Evolutionary conservation across 2,329 filamentous ascomycete genomes (phyloP).

Genomic region (Epicoccum nigrum): DNA sequence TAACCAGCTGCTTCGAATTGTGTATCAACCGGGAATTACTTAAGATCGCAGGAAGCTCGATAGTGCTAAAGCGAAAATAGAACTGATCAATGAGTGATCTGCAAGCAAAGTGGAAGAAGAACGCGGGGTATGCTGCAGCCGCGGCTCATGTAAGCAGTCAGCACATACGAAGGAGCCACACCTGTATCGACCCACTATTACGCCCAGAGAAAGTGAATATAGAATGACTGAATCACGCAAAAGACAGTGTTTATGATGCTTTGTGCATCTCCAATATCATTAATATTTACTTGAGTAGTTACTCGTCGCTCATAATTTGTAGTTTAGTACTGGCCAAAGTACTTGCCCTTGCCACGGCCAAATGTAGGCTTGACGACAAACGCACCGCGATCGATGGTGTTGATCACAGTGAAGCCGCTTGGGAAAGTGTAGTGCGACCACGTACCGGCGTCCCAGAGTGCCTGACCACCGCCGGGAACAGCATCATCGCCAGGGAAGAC

Average conservation of each 20-base stretch:
- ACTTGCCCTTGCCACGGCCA: conserved; percentile 36
- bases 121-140: no score
- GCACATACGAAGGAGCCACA: no score
- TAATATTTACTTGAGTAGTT: conserved; percentile 2
- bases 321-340: conserved; percentile 25
- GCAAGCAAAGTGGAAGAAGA: no score
- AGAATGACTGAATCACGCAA: no score
- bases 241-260: neutral
- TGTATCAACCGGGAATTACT: no score
- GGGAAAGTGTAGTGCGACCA: conserved; percentile 52
- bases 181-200: no score
- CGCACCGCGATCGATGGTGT: conserved; percentile 56
- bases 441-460: conserved; percentile 50
- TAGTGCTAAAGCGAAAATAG: no score
- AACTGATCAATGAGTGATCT: no score
- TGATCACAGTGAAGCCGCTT: conserved; percentile 53
- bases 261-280: conserved; percentile 3
- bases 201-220: no score
- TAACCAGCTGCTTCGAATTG: no score
- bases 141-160: no score
- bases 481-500: conserved; percentile 51
- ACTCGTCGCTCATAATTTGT: neutral
- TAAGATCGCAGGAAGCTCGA: no score
- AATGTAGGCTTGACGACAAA: conserved; percentile 43
- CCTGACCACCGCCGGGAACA: conserved; percentile 42